Evolutionary conservation across 371 early-diverging fungal genomes (phyloP), one percentile per base, ranked within the genome.

Genomic region (Mortierella sp.): DNA sequence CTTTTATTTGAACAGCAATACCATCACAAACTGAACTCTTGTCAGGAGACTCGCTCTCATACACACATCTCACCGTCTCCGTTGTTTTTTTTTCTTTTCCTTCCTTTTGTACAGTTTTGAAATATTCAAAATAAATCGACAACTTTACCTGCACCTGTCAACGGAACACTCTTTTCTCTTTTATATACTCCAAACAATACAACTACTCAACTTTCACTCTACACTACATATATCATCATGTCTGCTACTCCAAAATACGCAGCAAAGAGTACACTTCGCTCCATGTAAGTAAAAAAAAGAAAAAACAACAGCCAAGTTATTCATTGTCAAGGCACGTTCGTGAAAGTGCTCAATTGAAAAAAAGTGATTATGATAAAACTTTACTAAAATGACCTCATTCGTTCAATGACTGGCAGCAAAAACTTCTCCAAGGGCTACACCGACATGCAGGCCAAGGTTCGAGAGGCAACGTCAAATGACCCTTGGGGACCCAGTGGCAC

Each of bases 391-490:
- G 37, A 22, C 55, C 42, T 58, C 17, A 28, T 53, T 37, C 19
- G n/a, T 43, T 43, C 19, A n/a, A n/a, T 22, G 40, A n/a, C 35
- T 40, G 32, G 31, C 53, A 97, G 97, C 67, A 99, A 98, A 89
- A 98, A 97, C 88, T 93, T 93, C 83, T 92, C 96, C 49, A 96
- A 95, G 84, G 98, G 98, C 9, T 98, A 97, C 85, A 90, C 96
- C 68, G 98, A 98, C 73, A 92, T 96, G 57, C 97, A 98, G 80
- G 90, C 91, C 79, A 98, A 97, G 90, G 98, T 97, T 61, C 89
- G 97, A 78, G 92, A 92, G 68, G 98, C 98, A 15, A 98, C 98
- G 3, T 95, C 95, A 1, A 98, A 97, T 76, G 96, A 98, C 84
- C 91, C 94, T 57, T 90, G 91, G 85, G 93, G 94, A 8, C 96